These are phyloP conservation scores for Rhizophlyctis rosea DNA, from an alignment of 192 early-diverging fungal genomes.

Conservation along the genomic window DNA sequence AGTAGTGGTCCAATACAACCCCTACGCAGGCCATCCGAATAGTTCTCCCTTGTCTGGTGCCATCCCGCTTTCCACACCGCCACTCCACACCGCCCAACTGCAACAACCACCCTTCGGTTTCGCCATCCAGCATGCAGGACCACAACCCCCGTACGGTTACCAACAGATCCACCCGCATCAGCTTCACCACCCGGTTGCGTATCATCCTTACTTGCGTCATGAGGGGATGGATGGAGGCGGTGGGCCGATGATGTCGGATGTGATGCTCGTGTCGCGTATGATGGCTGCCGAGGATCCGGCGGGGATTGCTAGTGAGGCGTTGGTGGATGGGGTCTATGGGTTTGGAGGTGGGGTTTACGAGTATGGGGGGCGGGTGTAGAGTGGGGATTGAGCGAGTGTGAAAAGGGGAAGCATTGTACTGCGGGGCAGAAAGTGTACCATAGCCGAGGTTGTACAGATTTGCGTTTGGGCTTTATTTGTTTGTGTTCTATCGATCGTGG, in stretches of 20 bases:
- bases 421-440: too few species aligned
- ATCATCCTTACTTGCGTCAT: background rate
- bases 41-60: background rate
- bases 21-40: background rate
- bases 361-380: too few species aligned
- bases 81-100: background rate
- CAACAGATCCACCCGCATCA: slow-evolving; percentile 12
- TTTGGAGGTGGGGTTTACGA: background rate
- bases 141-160: background rate
- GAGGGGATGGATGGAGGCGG: background rate
- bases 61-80: background rate
- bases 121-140: background rate
- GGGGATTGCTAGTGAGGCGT: slow-evolving; percentile 9
- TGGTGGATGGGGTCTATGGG: slow-evolving; percentile 26
- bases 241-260: slow-evolving; percentile 7
- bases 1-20: background rate
- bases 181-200: background rate
- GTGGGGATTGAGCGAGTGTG: too few species aligned
- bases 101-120: too few species aligned
- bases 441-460: too few species aligned
- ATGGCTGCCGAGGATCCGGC: slow-evolving; percentile 25
- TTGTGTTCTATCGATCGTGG: too few species aligned
- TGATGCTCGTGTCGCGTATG: slow-evolving; percentile 24
- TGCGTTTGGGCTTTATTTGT: too few species aligned
- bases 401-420: too few species aligned